Evolutionary conservation across 495 filamentous ascomycete genomes (phyloP).

Genomic region (Mycothermus thermophilus): DNA sequence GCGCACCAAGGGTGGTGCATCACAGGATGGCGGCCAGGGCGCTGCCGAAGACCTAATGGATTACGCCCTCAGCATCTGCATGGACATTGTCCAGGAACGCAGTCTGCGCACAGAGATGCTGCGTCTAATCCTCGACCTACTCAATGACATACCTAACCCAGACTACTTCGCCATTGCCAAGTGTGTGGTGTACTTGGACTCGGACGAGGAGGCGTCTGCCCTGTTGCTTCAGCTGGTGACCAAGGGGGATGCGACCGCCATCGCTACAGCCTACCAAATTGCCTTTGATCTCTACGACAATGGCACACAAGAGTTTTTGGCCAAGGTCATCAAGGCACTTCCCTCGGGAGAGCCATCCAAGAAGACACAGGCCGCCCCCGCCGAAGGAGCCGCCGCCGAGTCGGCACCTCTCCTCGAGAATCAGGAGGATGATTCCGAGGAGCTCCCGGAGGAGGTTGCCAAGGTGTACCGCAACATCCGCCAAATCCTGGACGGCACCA

Average conservation of each 20-base stretch:
- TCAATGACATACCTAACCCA: constrained; percentile 76
- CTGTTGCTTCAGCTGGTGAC: constrained; percentile 70
- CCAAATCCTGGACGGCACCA: constrained; percentile 76
- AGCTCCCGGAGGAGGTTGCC: constrained; percentile 32
- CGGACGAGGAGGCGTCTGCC: constrained; percentile 79
- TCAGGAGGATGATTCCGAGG: constrained; percentile 29
- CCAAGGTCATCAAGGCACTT: constrained; percentile 73
- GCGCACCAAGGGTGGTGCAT: constrained; percentile 40
- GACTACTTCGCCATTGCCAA: constrained; percentile 98
- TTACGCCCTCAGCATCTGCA: constrained; percentile 89
- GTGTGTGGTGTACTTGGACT: constrained; percentile 91
- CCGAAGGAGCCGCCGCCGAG: constrained; percentile 36
- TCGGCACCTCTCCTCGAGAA: constrained; percentile 30
- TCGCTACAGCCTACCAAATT: constrained; percentile 87
- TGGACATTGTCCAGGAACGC: constrained; percentile 94
- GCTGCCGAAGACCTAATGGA: constrained; percentile 89
- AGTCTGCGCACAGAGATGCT: constrained; percentile 68
- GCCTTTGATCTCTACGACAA: constrained; percentile 98
- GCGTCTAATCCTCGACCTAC: constrained; percentile 70
- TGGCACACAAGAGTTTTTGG: constrained; percentile 90
- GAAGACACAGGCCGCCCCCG: constrained; percentile 33
- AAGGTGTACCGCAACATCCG: constrained; percentile 67
- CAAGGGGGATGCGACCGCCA: constrained; percentile 60
- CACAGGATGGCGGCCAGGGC: constrained; percentile 36
- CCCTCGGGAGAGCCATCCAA: constrained; percentile 45